Evolutionary conservation across 2,329 filamentous ascomycete species (phyloP), one percentile per base, ranked within the genome.

Genomic region (Microsporum ferrugineum): DNA sequence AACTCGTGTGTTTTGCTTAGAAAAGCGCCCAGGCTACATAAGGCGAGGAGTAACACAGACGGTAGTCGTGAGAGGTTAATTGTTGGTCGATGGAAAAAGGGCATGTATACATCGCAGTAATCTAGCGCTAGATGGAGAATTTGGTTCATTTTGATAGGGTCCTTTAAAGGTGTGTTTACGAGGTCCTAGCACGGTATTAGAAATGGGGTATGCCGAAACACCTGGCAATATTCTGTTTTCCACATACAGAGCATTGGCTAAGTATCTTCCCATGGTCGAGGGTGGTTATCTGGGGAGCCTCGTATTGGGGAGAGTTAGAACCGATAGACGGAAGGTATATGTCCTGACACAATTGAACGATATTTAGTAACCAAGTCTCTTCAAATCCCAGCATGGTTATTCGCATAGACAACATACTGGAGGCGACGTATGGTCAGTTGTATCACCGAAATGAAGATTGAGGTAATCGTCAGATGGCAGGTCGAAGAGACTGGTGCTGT

Each of bases 81-180:
- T 3, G 65, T 67, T 38, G 66, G 63, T 12, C 64, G 65, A 33
- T 67, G 66, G 51, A 67, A 67, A 14, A 66, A 53, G 12, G 65
- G 64, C 60, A 67, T 60, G 57, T 65, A 66, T 14, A 65, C 47
- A 41, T 67, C 63, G 56, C 65, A 65, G 51, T 67, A 67, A 41
- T 67, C 64, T 5, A 67, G 59, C n/a, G 63, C 64, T 8, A 60
- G 49, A 23, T 41, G 60, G 14, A 65, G 47, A n/a, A 63, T 55
- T 17, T 57, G 55, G 31, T 64, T 62, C 10, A 58, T 45, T 60
- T 63, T 63, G 4, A 60, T 23, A 3, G 51, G 47, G 47, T 64
- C 59, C 38, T 63, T 64, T 27, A 65, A 51, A 29, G 61, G 61
- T 23, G 58, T 58, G 2, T 57, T 59, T 6, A 63, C 8, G 23